phyloP scores from a whole-genome alignment of 345 rosid species.

The Rhizophora mangle region DNA sequence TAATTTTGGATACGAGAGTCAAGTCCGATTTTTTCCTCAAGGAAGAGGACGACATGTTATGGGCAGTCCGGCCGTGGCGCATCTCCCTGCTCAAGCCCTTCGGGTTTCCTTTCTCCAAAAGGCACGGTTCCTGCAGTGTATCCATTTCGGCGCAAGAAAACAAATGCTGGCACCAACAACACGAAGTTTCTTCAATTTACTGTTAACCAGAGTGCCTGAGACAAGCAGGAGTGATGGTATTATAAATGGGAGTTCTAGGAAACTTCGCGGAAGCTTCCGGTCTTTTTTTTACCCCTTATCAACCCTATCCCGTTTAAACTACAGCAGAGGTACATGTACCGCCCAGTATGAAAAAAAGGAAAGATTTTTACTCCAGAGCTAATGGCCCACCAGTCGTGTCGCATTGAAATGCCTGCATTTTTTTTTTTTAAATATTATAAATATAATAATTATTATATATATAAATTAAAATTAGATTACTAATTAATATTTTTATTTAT shows the following conservation, averaged over 20 bases:
- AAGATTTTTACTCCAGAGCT: too few species aligned
- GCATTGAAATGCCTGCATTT: too few species aligned
- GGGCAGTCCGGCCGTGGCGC: constrained; percentile 68
- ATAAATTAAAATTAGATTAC: too few species aligned
- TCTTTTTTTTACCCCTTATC: not conserved
- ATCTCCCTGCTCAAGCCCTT: constrained; percentile 58
- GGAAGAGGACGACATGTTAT: constrained; percentile 82
- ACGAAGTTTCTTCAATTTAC: too few species aligned
- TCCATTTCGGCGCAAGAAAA: constrained; percentile 22
- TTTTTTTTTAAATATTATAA: not conserved
- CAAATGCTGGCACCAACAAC: not conserved
- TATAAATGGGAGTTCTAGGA: constrained; percentile 15
- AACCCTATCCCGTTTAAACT: not conserved
- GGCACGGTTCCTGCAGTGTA: constrained; percentile 41
- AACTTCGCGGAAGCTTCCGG: constrained; percentile 25
- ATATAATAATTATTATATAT: not conserved
- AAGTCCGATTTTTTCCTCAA: constrained; percentile 76
- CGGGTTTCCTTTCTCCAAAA: constrained; percentile 50
- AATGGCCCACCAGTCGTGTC: too few species aligned
- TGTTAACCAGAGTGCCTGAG: too few species aligned
- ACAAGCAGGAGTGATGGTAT: not conserved
- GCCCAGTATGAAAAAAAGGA: too few species aligned
- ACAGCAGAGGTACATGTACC: too few species aligned
- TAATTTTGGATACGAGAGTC: constrained; percentile 52
- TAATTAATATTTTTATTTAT: too few species aligned